Base-by-base conservation (phyloP, 257 asterid species). In the Ligustrum vulgare region DNA sequence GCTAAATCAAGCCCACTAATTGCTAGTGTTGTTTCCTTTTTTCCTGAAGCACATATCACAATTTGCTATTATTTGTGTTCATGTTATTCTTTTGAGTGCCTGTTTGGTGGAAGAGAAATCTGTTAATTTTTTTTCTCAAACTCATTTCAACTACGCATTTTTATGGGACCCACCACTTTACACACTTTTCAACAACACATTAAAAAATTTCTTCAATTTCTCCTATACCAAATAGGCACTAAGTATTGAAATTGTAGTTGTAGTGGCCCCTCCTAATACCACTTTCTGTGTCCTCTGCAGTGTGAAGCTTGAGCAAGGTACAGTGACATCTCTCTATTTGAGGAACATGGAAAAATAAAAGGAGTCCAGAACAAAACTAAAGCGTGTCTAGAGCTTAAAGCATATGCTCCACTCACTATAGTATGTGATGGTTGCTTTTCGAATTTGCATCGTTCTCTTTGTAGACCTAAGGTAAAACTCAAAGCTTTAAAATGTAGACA, bases 351-450 rank as follows among this genome's bases (percentile, higher is more conserved):
- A 69, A 77, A 81, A n/a, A 43, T 87, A 15, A 83, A 71, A 75
- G 91, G 91, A 22, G 83, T 87, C 11, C 84, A 81, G 58, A 85
- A 77, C 82, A 87, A 83, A 70, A 77, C 84, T 15, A 87, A 83
- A 78, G 58, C 78, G 0, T 81, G 88, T 35, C 65, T 77, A 72
- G 86, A 79, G 75, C 73, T 77, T 25, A 82, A 79, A 75, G 81
- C 86, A 8, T 77, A 75, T 60, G 89, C 91, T 56, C 86, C 88
- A 60, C 86, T 86, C 28, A 86, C 89, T 23, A 76, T 86, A 70
- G 87, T 86, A 28, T 83, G 89, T 68, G 91, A 87, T 73, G 91
- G 91, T 28, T 87, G 91, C 77, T 87, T 87, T 54, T 85, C 91
- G n/a, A 87, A 85, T 68, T 81, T 87, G 82, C 88, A 89, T 13